Conservation (phyloP, 2,329 filamentous ascomycete genomes). For the Cladophialophora immunda region DNA sequence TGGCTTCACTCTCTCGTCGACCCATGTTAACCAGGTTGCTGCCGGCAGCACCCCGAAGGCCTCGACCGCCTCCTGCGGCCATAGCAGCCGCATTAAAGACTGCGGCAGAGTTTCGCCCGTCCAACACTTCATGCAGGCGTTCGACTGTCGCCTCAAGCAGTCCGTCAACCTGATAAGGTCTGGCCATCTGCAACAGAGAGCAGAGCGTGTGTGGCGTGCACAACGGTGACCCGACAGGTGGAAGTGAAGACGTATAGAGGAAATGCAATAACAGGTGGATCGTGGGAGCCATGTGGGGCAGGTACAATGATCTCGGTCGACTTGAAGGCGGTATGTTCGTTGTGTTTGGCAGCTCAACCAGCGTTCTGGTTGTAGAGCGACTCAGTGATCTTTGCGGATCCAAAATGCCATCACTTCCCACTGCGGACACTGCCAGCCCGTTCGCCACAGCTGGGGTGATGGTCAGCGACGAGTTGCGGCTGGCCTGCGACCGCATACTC, state of each 20-base stretch:
- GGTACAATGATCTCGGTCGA: constrained; percentile 85
- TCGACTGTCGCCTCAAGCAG: constrained; percentile 92
- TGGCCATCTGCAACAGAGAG: constrained; percentile 89
- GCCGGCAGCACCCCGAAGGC: constrained; percentile 74
- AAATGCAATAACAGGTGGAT: constrained; percentile 90
- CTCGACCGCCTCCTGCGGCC: constrained; percentile 91
- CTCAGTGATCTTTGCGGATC: constrained; percentile 39
- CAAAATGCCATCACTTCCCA: constrained; percentile 26
- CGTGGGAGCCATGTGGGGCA: constrained; percentile 90
- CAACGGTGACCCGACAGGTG: constrained; percentile 75
- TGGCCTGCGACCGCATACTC: constrained; percentile 53
- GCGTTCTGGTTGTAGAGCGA: constrained; percentile 39
- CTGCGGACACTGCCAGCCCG: constrained; percentile 22
- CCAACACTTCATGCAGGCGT: constrained; percentile 84
- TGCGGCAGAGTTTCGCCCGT: constrained; percentile 92
- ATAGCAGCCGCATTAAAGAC: constrained; percentile 99
- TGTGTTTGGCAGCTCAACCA: constrained; percentile 62
- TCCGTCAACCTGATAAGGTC: constrained; percentile 92
- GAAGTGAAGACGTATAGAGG: constrained; percentile 90
- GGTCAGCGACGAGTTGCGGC: constrained; percentile 79
- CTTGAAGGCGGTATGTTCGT: constrained; percentile 64
- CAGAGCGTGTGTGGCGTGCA: constrained; percentile 96
- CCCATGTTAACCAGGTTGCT: constrained; percentile 55
- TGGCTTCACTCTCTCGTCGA: constrained; percentile 42
- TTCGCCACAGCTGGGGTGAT: constrained; percentile 71